Evolutionary conservation across 75 land plant genomes (phyloP).

Genomic region (Pinus taeda): DNA sequence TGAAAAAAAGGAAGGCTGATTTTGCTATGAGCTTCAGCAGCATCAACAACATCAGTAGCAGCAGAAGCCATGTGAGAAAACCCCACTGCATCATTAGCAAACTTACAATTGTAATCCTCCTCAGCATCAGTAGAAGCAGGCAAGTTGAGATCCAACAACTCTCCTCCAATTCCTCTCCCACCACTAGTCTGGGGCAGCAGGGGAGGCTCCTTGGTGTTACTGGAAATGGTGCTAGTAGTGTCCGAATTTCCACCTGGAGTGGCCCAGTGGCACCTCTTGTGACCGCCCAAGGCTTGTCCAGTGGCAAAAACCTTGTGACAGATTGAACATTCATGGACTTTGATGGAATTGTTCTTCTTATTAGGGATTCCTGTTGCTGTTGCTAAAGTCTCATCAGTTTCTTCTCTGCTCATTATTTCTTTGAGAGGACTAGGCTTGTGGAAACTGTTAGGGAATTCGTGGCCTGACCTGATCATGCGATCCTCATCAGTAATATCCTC

Average conservation of each 20-base stretch:
- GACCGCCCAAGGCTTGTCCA: conserved; percentile 64
- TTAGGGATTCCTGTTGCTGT: conserved; percentile 5
- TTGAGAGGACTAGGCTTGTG: neutral
- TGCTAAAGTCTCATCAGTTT: conserved; percentile 21
- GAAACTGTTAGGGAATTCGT: conserved; percentile 15
- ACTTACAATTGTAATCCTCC: neutral
- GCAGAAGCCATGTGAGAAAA: conserved; percentile 6
- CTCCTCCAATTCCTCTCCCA: neutral
- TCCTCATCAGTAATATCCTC: conserved; percentile 22
- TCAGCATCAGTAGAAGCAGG: conserved; percentile 7
- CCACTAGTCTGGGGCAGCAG: neutral
- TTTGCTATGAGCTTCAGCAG: conserved; percentile 11
- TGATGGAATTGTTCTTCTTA: conserved; percentile 8
- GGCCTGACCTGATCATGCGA: conserved; percentile 13
- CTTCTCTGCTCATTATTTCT: conserved; percentile 6
- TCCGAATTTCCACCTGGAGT: neutral
- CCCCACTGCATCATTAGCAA: neutral
- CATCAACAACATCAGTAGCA: neutral
- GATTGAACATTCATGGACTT: conserved; percentile 53
- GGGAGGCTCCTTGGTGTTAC: neutral
- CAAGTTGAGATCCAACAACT: conserved; percentile 10
- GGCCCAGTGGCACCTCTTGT: conserved; percentile 60
- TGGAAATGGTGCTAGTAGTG: conserved; percentile 4
- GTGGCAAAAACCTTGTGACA: conserved; percentile 47
- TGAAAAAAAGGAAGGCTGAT: conserved; percentile 5